Conservation (phyloP, 2,329 filamentous ascomycete species). For the Byssochlamys sp. region DNA sequence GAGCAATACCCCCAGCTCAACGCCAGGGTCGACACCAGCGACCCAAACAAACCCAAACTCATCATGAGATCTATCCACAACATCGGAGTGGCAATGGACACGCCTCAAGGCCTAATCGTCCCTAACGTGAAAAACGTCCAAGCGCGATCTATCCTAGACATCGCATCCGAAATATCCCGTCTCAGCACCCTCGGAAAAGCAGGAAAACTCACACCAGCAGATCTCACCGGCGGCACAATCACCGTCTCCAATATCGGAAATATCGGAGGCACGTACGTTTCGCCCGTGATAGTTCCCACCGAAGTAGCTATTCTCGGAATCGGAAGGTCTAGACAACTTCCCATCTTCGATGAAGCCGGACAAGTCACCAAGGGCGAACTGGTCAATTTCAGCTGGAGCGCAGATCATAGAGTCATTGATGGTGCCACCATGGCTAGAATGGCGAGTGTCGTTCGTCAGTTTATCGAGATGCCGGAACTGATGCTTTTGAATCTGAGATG, state of each 20-base stretch:
- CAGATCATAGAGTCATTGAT: slow-evolving; percentile 87
- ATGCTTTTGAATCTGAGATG: slow-evolving; percentile 78
- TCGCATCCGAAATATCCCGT: slow-evolving; percentile 65
- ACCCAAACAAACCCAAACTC: slow-evolving; percentile 60
- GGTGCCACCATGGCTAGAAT: slow-evolving; percentile 89
- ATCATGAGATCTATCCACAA: slow-evolving; percentile 79
- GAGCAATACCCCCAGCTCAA: slow-evolving; percentile 79
- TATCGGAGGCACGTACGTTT: slow-evolving; percentile 84
- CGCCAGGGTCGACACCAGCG: slow-evolving; percentile 61
- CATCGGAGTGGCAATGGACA: slow-evolving; percentile 92
- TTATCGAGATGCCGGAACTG: slow-evolving; percentile 73
- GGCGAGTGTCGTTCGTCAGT: slow-evolving; percentile 65
- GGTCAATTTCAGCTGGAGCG: slow-evolving; percentile 90
- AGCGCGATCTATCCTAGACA: slow-evolving; percentile 62
- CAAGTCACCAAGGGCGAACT: slow-evolving; percentile 66
- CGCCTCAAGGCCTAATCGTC: slow-evolving; percentile 75
- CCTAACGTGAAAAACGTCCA: slow-evolving; percentile 83
- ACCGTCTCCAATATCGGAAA: slow-evolving; percentile 95
- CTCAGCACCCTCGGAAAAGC: slow-evolving; percentile 62
- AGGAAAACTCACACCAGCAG: slow-evolving; percentile 64
- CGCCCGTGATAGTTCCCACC: slow-evolving; percentile 78
- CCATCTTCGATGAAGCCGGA: slow-evolving; percentile 56
- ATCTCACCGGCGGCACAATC: slow-evolving; percentile 80
- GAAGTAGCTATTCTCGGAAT: slow-evolving; percentile 89
- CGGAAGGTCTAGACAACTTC: slow-evolving; percentile 68